phyloP scores from a whole-genome alignment of 176 grass and related monocot genomes.

The Bromus sterilis region DNA sequence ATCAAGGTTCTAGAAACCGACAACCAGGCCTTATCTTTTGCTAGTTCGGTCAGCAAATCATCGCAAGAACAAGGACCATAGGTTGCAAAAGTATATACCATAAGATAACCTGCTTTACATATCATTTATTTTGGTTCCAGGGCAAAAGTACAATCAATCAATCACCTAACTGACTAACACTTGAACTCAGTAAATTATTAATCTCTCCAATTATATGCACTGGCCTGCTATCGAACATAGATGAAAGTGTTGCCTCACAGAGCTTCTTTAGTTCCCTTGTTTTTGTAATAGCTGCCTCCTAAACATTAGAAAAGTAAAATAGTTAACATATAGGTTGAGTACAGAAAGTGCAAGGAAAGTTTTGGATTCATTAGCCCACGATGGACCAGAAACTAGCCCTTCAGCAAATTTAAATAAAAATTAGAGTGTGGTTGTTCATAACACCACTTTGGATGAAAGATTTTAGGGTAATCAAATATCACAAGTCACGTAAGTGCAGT shows the following conservation, averaged over 20 bases:
- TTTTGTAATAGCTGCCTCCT: slow-evolving; percentile 74
- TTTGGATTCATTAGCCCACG: neutral
- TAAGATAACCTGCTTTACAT: neutral
- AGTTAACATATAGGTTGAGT: neutral
- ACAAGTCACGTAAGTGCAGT: neutral
- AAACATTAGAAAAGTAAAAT: slow-evolving; percentile 21
- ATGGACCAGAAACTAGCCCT: neutral
- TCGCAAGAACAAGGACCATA: neutral
- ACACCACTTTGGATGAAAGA: neutral
- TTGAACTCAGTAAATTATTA: slow-evolving; percentile 61
- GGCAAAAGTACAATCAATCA: slow-evolving; percentile 12
- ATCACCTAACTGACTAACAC: slow-evolving; percentile 48
- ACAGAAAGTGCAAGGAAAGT: slow-evolving; percentile 3
- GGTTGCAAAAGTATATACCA: slow-evolving; percentile 1
- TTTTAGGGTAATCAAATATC: neutral
- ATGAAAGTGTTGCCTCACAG: slow-evolving; percentile 70
- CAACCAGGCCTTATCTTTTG: neutral
- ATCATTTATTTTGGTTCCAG: slow-evolving; percentile 3
- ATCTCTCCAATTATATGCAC: slow-evolving; percentile 95
- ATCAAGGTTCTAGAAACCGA: neutral
- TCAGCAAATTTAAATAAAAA: neutral
- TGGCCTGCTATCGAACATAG: slow-evolving; percentile 84
- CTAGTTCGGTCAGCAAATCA: neutral
- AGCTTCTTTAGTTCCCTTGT: slow-evolving; percentile 80
- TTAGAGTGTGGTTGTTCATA: neutral